A percentile compares a stretch with the other conserved stretches of the same genome.
Evolutionary conservation across 768 basidiomycete species (phyloP).

Genomic region (Suillus placidus): DNA sequence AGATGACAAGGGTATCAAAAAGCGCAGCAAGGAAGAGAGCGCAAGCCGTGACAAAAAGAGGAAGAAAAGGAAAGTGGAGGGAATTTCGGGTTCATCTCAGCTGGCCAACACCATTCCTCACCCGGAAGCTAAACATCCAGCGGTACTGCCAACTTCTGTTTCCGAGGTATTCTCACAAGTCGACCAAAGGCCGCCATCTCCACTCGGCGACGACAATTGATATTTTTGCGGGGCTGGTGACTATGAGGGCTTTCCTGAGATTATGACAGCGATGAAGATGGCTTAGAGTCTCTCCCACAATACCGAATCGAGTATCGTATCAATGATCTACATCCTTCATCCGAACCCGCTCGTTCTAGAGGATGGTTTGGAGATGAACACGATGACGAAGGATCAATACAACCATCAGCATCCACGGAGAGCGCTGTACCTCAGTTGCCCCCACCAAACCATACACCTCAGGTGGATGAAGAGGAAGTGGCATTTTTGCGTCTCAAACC

Average conservation of each 20-base stretch:
- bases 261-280: conserved; percentile 32
- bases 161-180: conserved; percentile 10
- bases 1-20: conserved; percentile 46
- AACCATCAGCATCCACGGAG: conserved; percentile 2
- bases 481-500: conserved; percentile 66
- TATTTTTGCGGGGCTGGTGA: conserved; percentile 88
- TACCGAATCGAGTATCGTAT: conserved; percentile 1
- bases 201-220: conserved; percentile 68
- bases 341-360: conserved; percentile 17
- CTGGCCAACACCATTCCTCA: conserved; percentile 27
- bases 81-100: conserved; percentile 22
- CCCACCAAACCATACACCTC: conserved; percentile 14
- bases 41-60: conserved; percentile 48
- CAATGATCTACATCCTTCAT: conserved; percentile 5
- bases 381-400: conserved; percentile 20
- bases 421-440: conserved; percentile 18
- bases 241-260: conserved; percentile 72
- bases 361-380: conserved; percentile 54
- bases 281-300: conserved; percentile 13
- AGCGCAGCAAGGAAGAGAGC: conserved; percentile 48
- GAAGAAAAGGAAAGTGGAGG: conserved; percentile 59
- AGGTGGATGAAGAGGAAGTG: conserved; percentile 43
- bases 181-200: conserved; percentile 17
- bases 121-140: conserved; percentile 21
- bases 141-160: conserved; percentile 1